These are phyloP conservation scores for Berkeleyomyces basicola DNA, from an alignment of 2,329 filamentous ascomycete genomes.

Conservation along the genomic window DNA sequence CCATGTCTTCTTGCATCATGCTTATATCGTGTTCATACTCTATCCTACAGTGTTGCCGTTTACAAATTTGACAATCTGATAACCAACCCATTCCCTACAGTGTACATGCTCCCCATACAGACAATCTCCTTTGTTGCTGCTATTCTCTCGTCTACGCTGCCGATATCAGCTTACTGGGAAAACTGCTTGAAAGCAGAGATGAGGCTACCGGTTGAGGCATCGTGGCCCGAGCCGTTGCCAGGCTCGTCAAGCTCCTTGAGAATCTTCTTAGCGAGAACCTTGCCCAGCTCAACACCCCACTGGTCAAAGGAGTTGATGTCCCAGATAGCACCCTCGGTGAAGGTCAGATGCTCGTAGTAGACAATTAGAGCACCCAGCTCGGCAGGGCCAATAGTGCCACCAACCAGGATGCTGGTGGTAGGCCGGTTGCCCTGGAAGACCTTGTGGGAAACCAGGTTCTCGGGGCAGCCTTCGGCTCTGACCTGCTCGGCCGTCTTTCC, in stretches of 20 bases:
- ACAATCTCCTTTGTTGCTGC: neutral
- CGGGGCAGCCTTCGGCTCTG: constrained; percentile 54
- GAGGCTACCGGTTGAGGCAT: constrained; percentile 73
- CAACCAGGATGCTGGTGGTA: constrained; percentile 80
- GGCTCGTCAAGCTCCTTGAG: constrained; percentile 66
- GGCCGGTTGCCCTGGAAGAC: constrained; percentile 96
- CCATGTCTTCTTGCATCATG: too few relatives aligned
- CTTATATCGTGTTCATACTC: too few relatives aligned
- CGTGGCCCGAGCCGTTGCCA: constrained; percentile 59
- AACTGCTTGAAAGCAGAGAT: constrained; percentile 85
- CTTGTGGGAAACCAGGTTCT: constrained; percentile 86
- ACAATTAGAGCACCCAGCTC: constrained; percentile 90
- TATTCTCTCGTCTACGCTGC: neutral
- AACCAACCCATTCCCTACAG: neutral
- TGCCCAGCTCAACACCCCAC: constrained; percentile 97
- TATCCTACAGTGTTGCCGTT: neutral
- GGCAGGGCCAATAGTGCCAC: constrained; percentile 82
- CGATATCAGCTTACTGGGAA: constrained; percentile 26
- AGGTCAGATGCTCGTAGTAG: constrained; percentile 98
- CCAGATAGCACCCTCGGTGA: constrained; percentile 95
- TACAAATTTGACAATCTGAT: neutral
- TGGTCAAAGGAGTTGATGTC: constrained; percentile 99
- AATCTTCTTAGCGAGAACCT: constrained; percentile 87
- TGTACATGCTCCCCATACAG: neutral
- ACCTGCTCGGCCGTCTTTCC: constrained; percentile 73